Conservation (phyloP, 768 basidiomycete species). For the Mycena kentingensis region DNA sequence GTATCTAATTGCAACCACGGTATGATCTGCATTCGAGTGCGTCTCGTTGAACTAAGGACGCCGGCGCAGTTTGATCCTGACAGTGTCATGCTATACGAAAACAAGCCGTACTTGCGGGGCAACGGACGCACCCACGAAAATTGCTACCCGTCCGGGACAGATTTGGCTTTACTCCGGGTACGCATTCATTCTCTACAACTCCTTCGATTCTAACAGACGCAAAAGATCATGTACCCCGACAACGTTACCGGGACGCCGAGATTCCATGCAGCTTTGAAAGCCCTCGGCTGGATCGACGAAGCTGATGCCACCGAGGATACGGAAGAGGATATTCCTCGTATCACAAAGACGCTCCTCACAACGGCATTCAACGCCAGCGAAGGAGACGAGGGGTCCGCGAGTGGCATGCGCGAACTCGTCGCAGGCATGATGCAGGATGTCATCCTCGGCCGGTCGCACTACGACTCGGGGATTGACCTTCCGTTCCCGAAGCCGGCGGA, state of each 20-base stretch:
- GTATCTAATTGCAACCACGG: background rate
- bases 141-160: background rate
- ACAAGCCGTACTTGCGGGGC: background rate
- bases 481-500: no score
- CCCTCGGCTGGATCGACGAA: background rate
- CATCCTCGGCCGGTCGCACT: no score
- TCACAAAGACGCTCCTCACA: background rate
- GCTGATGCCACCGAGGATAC: background rate
- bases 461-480: no score
- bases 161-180: background rate
- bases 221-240: background rate
- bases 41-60: no score
- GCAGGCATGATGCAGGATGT: no score
- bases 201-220: background rate
- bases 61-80: background rate
- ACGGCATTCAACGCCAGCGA: no score
- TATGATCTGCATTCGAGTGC: background rate
- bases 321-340: background rate
- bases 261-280: background rate
- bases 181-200: background rate
- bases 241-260: background rate
- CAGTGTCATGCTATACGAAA: background rate
- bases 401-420: no score
- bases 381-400: no score
- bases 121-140: background rate